Conservation (phyloP, 1,284 basidiomycete genomes). For the Boletus semigastroideus region DNA sequence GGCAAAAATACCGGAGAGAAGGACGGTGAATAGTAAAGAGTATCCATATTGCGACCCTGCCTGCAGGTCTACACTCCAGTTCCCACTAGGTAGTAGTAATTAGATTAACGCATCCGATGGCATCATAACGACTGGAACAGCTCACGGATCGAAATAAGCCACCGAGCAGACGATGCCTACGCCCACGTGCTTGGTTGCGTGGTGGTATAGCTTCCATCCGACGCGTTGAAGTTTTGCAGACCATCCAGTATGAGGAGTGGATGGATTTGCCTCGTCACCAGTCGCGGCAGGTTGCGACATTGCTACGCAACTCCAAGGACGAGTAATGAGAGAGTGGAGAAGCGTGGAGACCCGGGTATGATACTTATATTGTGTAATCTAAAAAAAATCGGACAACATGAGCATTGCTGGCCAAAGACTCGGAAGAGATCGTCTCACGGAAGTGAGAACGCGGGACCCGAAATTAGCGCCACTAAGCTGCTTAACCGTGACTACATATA, state of each 20-base stretch:
- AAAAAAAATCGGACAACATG: not conserved
- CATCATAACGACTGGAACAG: not conserved
- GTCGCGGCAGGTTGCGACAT: conserved; percentile 14
- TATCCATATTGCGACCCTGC: conserved; percentile 69
- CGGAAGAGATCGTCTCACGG: not conserved
- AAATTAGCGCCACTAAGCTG: too few relatives aligned
- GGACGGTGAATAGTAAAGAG: conserved; percentile 70
- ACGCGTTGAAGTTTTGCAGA: conserved; percentile 15
- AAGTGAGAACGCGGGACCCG: not conserved
- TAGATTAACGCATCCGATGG: conserved; percentile 1
- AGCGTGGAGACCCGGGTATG: not conserved
- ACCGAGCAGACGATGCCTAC: conserved; percentile 52
- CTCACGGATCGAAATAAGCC: conserved; percentile 57
- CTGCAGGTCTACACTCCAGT: conserved; percentile 58
- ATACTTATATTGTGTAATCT: not conserved
- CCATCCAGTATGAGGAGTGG: conserved; percentile 16
- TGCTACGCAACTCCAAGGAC: not conserved
- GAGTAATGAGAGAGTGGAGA: not conserved
- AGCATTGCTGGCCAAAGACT: not conserved
- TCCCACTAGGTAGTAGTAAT: conserved; percentile 39
- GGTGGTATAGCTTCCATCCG: conserved; percentile 34
- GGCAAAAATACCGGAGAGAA: conserved; percentile 68
- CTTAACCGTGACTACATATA: too few relatives aligned
- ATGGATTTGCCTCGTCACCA: conserved; percentile 6
- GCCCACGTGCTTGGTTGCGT: conserved; percentile 46